Conservation (phyloP, 2,329 filamentous ascomycete genomes). For the Rutstroemia sp. region DNA sequence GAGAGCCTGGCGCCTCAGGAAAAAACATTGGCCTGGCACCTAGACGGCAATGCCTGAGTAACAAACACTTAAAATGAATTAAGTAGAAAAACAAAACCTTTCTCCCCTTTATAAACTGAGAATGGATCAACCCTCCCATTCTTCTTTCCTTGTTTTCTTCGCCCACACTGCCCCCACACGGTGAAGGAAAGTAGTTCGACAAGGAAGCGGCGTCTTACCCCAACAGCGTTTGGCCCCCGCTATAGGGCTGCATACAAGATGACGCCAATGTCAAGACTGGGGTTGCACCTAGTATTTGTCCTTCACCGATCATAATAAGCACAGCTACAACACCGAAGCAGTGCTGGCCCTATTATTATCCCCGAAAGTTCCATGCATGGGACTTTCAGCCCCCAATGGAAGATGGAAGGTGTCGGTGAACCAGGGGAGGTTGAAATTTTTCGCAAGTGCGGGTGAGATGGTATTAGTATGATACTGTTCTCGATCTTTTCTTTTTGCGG, state of each 20-base stretch:
- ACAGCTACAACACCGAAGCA: not conserved
- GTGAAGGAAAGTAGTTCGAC: not conserved
- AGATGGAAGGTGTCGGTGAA: slow-evolving; percentile 6
- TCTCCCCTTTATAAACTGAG: not conserved
- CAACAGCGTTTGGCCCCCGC: not conserved
- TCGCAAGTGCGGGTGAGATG: not conserved
- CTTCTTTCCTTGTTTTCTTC: not conserved
- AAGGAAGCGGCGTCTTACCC: not conserved
- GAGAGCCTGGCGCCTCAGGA: not conserved
- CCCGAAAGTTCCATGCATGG: not conserved
- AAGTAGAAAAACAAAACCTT: not conserved
- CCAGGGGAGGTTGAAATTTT: not conserved
- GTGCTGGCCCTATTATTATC: not conserved
- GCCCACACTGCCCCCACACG: not conserved
- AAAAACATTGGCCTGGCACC: not conserved
- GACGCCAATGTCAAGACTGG: slow-evolving; percentile 3
- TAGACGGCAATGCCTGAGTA: slow-evolving; percentile 4
- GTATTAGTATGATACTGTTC: not conserved
- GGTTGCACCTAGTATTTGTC: not conserved
- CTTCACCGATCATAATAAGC: slow-evolving; percentile 9
- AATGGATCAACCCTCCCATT: not conserved
- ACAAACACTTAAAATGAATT: not conserved
- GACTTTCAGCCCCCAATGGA: not conserved
- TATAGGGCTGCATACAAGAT: slow-evolving; percentile 7
- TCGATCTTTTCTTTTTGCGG: not conserved